Conservation (phyloP, 495 filamentous ascomycete species). For the Daldinia grandis region DNA sequence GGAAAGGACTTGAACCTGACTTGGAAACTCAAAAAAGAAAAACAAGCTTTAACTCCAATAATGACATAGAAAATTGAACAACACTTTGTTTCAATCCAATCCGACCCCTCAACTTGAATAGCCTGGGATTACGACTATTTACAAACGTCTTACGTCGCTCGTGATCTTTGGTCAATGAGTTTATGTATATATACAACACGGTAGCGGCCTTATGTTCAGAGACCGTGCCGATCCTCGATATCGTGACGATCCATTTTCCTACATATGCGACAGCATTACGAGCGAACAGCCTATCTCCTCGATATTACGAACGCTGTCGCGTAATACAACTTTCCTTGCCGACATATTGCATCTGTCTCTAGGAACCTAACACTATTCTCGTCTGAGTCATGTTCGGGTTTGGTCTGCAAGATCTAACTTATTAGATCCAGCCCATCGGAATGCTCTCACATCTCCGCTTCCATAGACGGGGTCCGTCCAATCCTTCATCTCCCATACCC, state of each 20-base stretch:
- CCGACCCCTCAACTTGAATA: slow-evolving; percentile 23
- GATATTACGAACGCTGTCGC: slow-evolving; percentile 11
- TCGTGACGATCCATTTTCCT: slow-evolving; percentile 38
- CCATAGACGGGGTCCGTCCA: slow-evolving; percentile 62
- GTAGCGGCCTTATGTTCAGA: slow-evolving; percentile 19
- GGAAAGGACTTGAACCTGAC: background rate
- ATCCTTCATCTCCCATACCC: slow-evolving; percentile 59
- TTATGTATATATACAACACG: slow-evolving; percentile 25
- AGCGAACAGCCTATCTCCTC: slow-evolving; percentile 20
- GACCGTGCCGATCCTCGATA: slow-evolving; percentile 29
- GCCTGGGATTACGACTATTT: slow-evolving; percentile 23
- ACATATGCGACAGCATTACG: slow-evolving; percentile 29
- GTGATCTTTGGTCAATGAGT: slow-evolving; percentile 25
- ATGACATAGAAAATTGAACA: slow-evolving; percentile 24
- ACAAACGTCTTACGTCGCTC: slow-evolving; percentile 21
- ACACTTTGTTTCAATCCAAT: background rate
- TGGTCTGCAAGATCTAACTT: slow-evolving; percentile 39
- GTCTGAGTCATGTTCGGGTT: slow-evolving; percentile 37
- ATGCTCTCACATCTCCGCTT: slow-evolving; percentile 67
- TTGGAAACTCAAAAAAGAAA: slow-evolving; percentile 15
- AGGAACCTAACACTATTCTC: slow-evolving; percentile 14
- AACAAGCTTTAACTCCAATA: slow-evolving; percentile 27
- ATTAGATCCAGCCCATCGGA: slow-evolving; percentile 41
- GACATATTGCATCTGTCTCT: slow-evolving; percentile 12
- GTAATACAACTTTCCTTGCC: slow-evolving; percentile 30